Percentiles rank a stretch among this genome's conserved stretches.
These are phyloP conservation scores for Aspergillus sclerotialis DNA, from an alignment of 2,329 filamentous ascomycete genomes.

Conservation along the genomic window DNA sequence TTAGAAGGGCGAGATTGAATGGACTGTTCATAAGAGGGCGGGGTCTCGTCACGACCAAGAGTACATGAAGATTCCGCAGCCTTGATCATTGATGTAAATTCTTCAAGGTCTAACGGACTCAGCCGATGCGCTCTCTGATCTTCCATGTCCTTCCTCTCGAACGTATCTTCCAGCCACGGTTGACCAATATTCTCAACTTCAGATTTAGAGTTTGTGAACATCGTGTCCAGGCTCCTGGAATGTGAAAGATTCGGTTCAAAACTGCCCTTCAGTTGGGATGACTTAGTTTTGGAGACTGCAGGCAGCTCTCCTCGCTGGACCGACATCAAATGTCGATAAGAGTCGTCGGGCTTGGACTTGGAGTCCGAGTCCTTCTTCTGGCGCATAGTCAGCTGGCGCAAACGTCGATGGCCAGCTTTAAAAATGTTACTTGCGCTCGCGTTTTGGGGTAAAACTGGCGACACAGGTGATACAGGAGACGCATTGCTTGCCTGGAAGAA, in stretches of 20 bases:
- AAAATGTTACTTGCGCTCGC: constrained; percentile 21
- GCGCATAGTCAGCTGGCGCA: constrained; percentile 27
- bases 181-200: constrained; percentile 33
- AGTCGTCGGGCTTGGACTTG: constrained; percentile 18
- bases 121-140: constrained; percentile 14
- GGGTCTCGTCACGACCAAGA: constrained; percentile 14
- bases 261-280: constrained; percentile 16
- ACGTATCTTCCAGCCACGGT: constrained; percentile 28
- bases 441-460: constrained; percentile 12
- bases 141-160: constrained; percentile 9
- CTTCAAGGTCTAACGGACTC: constrained; percentile 23
- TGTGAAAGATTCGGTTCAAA: constrained; percentile 13
- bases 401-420: constrained; percentile 27
- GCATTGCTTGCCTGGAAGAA: constrained; percentile 27
- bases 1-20: constrained; percentile 3
- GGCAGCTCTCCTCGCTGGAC: constrained; percentile 26
- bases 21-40: constrained; percentile 13
- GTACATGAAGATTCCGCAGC: constrained; percentile 21
- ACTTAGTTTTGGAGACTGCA: constrained; percentile 9
- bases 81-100: constrained; percentile 28
- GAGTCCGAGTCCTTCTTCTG: constrained; percentile 20
- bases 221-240: constrained; percentile 7
- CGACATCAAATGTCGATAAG: constrained; percentile 20
- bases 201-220: constrained; percentile 23
- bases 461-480: constrained; percentile 6